Base-by-base conservation (phyloP, 1,139 yeast genomes). In the Geotrichum aggregatum region DNA sequence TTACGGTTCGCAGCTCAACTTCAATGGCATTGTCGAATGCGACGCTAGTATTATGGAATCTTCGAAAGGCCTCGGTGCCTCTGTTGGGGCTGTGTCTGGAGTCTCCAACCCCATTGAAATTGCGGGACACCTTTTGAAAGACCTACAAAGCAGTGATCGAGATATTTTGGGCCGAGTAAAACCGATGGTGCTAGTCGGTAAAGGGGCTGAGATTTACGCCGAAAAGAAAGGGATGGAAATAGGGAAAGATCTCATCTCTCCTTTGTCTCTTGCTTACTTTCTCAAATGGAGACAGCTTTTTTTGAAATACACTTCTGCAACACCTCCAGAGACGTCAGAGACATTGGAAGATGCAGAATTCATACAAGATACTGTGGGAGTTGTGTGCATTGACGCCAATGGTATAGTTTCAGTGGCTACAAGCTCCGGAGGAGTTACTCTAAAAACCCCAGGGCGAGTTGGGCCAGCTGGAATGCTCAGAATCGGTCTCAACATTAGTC, bases 1-100 rank as follows among this genome's bases (percentile, higher is more conserved):
- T 0, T 66, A 61, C 49, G 85, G 85, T 1, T 76, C 84, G 1
- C 76, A 79, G 16, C 65, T 80, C 50, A 76, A 77, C 55, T 54
- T 67, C 10, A 54, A 62, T 1, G 84, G 84, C 0, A 54, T 64
- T 3, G 80, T 79, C 0, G 79, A 76, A 55, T 78, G 83, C 58
- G 87, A 81, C 62, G 77, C 80, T 1, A 59, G 67, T 1, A 54
- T 72, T 11, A 62, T 70, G 57, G 57, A 59, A 36, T 57, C 58
- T 3, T 31, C 31, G 21, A 24, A 19, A 55, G 57, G 35, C 38
- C 59, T 54, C 1, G 58, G 62, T 4, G 68, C 66, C 1, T 56
- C 65, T 3, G 72, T 71, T 1, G 74, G 73, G 0, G 64, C 69
- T 6, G 56, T 69, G 4, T 52, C 59, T 1, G 64, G 62, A 3